A percentile compares a stretch with the other conserved stretches of the same genome.
These are phyloP conservation scores for Daldinia sp. DNA, from an alignment of 2,329 filamentous ascomycete species.

Conservation along the genomic window DNA sequence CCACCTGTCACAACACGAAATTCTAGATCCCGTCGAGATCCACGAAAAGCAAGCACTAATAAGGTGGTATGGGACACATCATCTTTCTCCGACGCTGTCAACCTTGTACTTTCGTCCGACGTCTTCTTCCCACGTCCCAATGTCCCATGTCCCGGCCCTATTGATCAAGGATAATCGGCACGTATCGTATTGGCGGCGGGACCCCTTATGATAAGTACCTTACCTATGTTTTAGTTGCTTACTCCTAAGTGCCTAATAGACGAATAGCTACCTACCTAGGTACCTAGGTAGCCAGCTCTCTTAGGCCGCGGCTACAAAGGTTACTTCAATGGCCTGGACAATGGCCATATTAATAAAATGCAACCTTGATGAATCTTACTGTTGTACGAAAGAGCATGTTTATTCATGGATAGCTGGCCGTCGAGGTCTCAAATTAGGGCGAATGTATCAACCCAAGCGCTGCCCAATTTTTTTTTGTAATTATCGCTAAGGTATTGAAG, in stretches of 20 bases:
- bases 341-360: conserved; percentile 21
- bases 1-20: conserved; percentile 13
- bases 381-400: conserved; percentile 16
- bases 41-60: conserved; percentile 11
- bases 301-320: neutral
- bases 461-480: conserved; percentile 35
- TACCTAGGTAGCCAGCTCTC: too few species aligned
- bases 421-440: conserved; percentile 13
- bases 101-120: conserved; percentile 5
- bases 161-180: conserved; percentile 28
- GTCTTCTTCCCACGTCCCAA: neutral
- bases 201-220: conserved; percentile 1
- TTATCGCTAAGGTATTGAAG: conserved; percentile 12
- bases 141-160: conserved; percentile 5
- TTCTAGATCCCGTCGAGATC: conserved; percentile 22
- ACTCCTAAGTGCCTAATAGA: conserved; percentile 4
- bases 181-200: conserved; percentile 27
- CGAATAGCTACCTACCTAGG: too few species aligned
- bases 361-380: conserved; percentile 29
- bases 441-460: conserved; percentile 26
- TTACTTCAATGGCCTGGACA: neutral
- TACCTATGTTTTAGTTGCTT: neutral
- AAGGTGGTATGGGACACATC: conserved; percentile 15
- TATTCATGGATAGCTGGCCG: conserved; percentile 18
- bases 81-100: conserved; percentile 11